Evolutionary conservation across 768 basidiomycete genomes (phyloP), one percentile per base, ranked within the genome.

Genomic region (Auricularia heimuer): DNA sequence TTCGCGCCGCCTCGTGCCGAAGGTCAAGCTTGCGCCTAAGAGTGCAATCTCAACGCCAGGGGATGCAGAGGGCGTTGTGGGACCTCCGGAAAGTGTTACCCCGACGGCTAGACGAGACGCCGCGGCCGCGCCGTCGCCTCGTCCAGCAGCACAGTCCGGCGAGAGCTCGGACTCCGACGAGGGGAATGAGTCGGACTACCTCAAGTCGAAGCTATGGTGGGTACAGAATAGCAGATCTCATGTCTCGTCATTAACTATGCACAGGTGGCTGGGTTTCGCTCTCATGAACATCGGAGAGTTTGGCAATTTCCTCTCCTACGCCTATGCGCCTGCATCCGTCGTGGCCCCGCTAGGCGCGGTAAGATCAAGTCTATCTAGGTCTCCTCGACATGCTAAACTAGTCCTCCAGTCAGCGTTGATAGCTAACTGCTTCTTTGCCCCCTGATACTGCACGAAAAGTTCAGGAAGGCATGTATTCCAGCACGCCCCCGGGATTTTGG

Each of bases 341-440:
- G 94, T 98, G 12, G 94, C 96, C 0, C 96, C 96, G 35, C 80
- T 98, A 11, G 96, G 96, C n/a, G 94, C 92, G 56, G 94, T 96
- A 69, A 77, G 86, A 76, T 62, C 24, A 33, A 66, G 45, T 56
- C 14, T 56, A 66, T 16, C 60, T 62, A 24, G 61, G 54, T 24
- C 42, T 66, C 63, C 14, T 14, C 24, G 11, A 62, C 44, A 63
- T 35, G 33, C 21, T 61, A 62, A n/a, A 34, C 8, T 64, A 29
- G 66, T 56, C 3, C 18, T 61, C 16, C 64, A 93, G 87, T 90
- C 93, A 74, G 93, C 94, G 2, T 80, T 98, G n/a, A 86, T 96
- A 66, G 92, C 96, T 14, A 98, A 98, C 73, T 98, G 94, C 71
- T 80, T 94, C 47, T 94, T 98, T 68, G 93, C 95, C 96, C 96